phyloP scores from a whole-genome alignment of 2,329 filamentous ascomycete genomes.

The Microdochium paspali region DNA sequence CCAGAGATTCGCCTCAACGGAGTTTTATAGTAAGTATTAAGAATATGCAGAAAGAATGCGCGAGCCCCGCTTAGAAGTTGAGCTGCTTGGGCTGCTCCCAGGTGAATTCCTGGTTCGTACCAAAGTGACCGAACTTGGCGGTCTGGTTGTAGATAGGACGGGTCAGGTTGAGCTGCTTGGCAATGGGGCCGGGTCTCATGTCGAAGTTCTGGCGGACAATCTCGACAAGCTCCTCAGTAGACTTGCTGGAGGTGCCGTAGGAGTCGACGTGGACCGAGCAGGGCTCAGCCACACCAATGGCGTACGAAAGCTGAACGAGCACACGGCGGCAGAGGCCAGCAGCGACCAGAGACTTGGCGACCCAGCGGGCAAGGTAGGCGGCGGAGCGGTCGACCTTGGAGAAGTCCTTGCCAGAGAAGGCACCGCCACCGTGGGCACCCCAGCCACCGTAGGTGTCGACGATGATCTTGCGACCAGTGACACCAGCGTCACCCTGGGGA shows the following conservation, averaged over 20 bases:
- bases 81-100: slow-evolving; percentile 98
- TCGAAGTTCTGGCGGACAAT: slow-evolving; percentile 97
- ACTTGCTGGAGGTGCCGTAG: slow-evolving; percentile 88
- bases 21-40: slow-evolving; percentile 9
- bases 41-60: slow-evolving; percentile 1
- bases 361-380: slow-evolving; percentile 95
- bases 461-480: slow-evolving; percentile 98
- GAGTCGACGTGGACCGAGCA: slow-evolving; percentile 96
- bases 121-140: slow-evolving; percentile 99
- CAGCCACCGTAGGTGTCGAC: slow-evolving; percentile 99
- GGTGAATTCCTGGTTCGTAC: slow-evolving; percentile 89
- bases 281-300: slow-evolving; percentile 96
- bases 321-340: slow-evolving; percentile 84
- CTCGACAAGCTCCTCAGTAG: slow-evolving; percentile 84
- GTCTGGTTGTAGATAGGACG: slow-evolving; percentile 98
- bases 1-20: slow-evolving; percentile 14
- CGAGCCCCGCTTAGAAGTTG: slow-evolving; percentile 61
- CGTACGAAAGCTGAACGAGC: slow-evolving; percentile 97
- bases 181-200: slow-evolving; percentile 94
- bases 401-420: slow-evolving; percentile 99
- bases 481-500: slow-evolving; percentile 95
- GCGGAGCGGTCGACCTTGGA: slow-evolving; percentile 99
- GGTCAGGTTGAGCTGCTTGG: slow-evolving; percentile 89
- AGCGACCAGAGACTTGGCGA: slow-evolving; percentile 93
- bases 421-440: slow-evolving; percentile 99